These are phyloP conservation scores for Tulasnella sp. DNA, from an alignment of 768 basidiomycete species.

Conservation along the genomic window DNA sequence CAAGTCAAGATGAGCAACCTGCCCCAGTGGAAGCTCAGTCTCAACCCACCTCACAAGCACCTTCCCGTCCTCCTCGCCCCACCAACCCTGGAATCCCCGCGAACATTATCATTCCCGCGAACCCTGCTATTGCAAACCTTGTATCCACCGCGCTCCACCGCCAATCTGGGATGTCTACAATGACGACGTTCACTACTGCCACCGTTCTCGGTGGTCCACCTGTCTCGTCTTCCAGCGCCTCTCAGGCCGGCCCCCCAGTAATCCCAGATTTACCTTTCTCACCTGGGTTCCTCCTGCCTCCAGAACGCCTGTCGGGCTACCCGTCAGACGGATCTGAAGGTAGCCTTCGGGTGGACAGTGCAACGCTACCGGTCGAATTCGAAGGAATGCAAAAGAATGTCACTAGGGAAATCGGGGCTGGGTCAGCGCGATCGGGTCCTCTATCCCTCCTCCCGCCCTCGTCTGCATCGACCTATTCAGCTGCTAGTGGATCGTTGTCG, in stretches of 20 bases:
- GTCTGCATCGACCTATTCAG: no score
- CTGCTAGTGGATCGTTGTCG: no score
- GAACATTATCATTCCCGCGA: neutral
- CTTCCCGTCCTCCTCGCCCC: slow-evolving; percentile 2
- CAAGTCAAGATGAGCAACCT: neutral
- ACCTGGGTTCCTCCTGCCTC: slow-evolving; percentile 2
- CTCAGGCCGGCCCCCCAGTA: neutral
- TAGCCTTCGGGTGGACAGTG: slow-evolving; percentile 2
- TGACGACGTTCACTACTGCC: neutral
- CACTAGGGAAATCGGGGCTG: neutral
- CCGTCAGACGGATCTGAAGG: neutral
- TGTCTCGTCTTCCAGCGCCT: neutral
- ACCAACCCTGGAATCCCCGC: neutral
- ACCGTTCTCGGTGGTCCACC: neutral
- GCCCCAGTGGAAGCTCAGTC: neutral
- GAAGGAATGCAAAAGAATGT: neutral
- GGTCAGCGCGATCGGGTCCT: neutral
- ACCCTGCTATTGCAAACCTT: neutral
- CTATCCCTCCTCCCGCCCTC: neutral
- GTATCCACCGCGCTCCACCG: neutral
- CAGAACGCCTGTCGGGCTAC: neutral
- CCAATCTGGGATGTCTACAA: neutral
- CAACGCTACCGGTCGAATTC: slow-evolving; percentile 1
- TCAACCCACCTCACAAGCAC: neutral
- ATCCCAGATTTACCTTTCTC: neutral